Conservation (phyloP, 179 eudicot genomes). For the Spinacia oleracea region DNA sequence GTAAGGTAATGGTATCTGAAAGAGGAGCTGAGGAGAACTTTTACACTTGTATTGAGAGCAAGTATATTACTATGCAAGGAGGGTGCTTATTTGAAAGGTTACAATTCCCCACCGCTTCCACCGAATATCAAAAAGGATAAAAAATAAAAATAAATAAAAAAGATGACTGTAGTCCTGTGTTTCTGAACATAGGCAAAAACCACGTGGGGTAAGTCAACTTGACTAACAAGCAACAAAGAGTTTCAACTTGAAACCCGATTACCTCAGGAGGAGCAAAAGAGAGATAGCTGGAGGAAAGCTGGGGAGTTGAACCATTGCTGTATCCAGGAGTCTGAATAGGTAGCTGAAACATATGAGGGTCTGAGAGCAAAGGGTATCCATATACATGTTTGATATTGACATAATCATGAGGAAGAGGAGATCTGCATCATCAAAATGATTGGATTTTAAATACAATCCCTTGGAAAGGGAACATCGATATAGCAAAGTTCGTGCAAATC, state of each 20-base stretch:
- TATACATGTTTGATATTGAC: constrained; percentile 51
- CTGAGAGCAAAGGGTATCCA: constrained; percentile 69
- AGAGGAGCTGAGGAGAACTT: too few relatives aligned
- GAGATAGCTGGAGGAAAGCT: constrained; percentile 55
- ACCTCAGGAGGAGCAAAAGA: constrained; percentile 98
- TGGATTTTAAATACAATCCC: constrained; percentile 9
- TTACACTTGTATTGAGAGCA: too few relatives aligned
- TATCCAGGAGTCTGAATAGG: constrained; percentile 61
- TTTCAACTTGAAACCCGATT: constrained; percentile 13
- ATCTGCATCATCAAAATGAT: constrained; percentile 42
- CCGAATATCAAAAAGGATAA: not conserved
- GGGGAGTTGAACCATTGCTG: constrained; percentile 29
- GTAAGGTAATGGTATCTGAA: too few relatives aligned
- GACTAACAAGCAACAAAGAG: not conserved
- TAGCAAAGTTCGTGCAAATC: not conserved
- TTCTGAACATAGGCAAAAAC: not conserved
- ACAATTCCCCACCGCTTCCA: too few relatives aligned
- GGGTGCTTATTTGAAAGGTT: too few relatives aligned
- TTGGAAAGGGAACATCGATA: not conserved
- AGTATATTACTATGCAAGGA: too few relatives aligned
- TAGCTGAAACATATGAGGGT: constrained; percentile 52
- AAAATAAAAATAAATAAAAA: not conserved
- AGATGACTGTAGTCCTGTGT: not conserved
- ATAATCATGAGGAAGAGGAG: constrained; percentile 60
- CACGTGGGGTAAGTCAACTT: not conserved